Base-by-base conservation (phyloP, 1,139 yeast species). In the Geotrichum reessii region DNA sequence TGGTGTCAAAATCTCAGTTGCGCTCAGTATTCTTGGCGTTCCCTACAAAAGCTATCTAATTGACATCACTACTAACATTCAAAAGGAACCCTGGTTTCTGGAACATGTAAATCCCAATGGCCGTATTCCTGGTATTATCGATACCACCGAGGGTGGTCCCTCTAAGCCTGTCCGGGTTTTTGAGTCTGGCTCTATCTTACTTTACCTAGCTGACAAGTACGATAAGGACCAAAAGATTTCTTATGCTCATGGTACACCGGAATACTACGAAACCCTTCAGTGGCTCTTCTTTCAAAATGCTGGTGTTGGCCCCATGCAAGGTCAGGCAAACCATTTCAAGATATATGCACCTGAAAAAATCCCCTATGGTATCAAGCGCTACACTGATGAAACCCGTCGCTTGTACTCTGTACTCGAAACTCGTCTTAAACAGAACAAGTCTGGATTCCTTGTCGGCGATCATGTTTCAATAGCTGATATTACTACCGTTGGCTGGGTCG, bases 281-380 rank as follows among this genome's bases (percentile, higher is more conserved):
- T 76, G 84, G 77, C 63, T 79, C 19, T 74, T 76, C 56, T 83
- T 81, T 74, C 86, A 81, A 68, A 77, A 81, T 71, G 81, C 84
- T 0, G 85, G 85, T 6, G 72, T 81, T 54, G 84, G 86, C 25
- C 86, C 87, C 58, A 80, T 80, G 78, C 82, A 78, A 63, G 86
- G 87, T 11, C 86, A 83, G 66, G 81, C 80, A 44, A 70, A 72
- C 62, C 83, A 80, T 67, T 84, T 82, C 67, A 56, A 58, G 3
- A 47, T 66, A 2, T 76, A 58, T 64, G 82, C 85, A 3, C 70
- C 73, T 0, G 85, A 68, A 57, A 76, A 81, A 64, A 68, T 80
- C 49, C 81, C 77, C 33, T 81, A 80, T 64, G 87, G 77, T n/a
- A 77, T 79, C 57, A 71, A 77, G 40, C 74, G 87, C 60, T 84